These are phyloP conservation scores for Saccharata proteae DNA, from an alignment of 2,329 filamentous ascomycete genomes.

Conservation along the genomic window DNA sequence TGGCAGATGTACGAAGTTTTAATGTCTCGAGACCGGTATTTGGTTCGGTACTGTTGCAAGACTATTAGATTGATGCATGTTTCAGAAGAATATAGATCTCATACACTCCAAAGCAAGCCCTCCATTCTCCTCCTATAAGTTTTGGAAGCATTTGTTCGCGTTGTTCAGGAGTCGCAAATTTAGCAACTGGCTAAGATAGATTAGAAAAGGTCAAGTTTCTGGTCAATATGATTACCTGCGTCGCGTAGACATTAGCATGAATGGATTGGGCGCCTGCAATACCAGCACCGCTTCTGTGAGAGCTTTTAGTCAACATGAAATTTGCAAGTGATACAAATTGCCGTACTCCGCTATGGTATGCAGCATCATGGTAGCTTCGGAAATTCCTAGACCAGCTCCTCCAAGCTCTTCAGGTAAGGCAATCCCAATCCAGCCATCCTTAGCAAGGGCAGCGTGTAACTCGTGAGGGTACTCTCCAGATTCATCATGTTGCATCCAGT, in stretches of 20 bases:
- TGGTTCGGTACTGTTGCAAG: slow-evolving; percentile 49
- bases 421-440: slow-evolving; percentile 71
- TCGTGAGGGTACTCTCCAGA: slow-evolving; percentile 59
- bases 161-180: slow-evolving; percentile 57
- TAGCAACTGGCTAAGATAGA: slow-evolving; percentile 44
- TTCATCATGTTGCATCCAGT: slow-evolving; percentile 66
- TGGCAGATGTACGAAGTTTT: slow-evolving; percentile 54
- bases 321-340: not conserved
- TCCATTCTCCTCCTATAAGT: slow-evolving; percentile 58
- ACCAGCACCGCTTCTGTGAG: slow-evolving; percentile 52
- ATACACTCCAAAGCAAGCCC: slow-evolving; percentile 66
- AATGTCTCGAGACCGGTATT: slow-evolving; percentile 70
- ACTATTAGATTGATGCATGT: not conserved
- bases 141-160: slow-evolving; percentile 51
- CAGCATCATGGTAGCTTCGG: slow-evolving; percentile 78
- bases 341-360: slow-evolving; percentile 61
- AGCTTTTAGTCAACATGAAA: slow-evolving; percentile 1
- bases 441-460: slow-evolving; percentile 62
- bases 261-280: slow-evolving; percentile 55
- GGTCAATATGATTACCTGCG: not conserved
- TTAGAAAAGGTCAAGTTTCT: not conserved
- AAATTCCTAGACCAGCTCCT: slow-evolving; percentile 63
- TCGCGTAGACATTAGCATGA: slow-evolving; percentile 50
- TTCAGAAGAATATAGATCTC: no score
- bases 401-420: slow-evolving; percentile 64